Percentiles rank a stretch among this genome's conserved stretches.
Evolutionary conservation across 108 stramenopile genomes (phyloP).

Genomic region (Aureococcus anophagefferens): DNA sequence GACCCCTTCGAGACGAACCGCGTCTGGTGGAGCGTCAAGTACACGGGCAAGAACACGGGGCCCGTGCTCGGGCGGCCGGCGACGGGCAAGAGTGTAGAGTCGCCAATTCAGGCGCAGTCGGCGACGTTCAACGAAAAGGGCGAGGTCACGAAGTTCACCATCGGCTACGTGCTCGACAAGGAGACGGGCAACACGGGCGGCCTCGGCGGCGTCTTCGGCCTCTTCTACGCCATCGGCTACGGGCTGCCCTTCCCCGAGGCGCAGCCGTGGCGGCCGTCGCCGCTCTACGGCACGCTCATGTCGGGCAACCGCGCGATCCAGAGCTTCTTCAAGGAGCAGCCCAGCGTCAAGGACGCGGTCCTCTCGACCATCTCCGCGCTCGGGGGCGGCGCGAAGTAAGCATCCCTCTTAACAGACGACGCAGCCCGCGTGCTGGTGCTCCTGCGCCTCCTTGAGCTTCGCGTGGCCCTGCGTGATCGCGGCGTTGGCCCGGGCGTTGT

Average conservation of each 20-base stretch:
- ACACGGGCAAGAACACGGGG: background rate
- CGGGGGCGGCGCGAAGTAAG: too few species aligned
- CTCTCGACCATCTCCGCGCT: too few species aligned
- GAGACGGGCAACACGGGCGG: background rate
- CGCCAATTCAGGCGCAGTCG: background rate
- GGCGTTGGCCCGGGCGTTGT: too few species aligned
- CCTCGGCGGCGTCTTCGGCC: background rate
- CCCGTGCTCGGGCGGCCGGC: background rate
- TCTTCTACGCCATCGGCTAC: background rate
- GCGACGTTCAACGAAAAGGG: background rate
- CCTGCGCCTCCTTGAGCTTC: too few species aligned
- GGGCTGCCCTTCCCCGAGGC: background rate
- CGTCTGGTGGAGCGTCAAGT: background rate
- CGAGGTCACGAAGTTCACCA: background rate
- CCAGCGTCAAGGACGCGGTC: too few species aligned
- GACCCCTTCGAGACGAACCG: background rate
- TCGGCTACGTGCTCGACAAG: background rate
- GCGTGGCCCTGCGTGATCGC: too few species aligned
- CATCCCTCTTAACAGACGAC: too few species aligned
- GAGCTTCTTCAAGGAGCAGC: too few species aligned
- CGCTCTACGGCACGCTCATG: too few species aligned
- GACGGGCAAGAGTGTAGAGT: background rate
- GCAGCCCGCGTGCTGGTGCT: too few species aligned
- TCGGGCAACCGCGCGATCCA: too few species aligned
- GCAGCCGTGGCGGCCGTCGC: background rate